phyloP scores from a whole-genome alignment of 2,329 filamentous ascomycete species.

The Fusarium gaditjirri region DNA sequence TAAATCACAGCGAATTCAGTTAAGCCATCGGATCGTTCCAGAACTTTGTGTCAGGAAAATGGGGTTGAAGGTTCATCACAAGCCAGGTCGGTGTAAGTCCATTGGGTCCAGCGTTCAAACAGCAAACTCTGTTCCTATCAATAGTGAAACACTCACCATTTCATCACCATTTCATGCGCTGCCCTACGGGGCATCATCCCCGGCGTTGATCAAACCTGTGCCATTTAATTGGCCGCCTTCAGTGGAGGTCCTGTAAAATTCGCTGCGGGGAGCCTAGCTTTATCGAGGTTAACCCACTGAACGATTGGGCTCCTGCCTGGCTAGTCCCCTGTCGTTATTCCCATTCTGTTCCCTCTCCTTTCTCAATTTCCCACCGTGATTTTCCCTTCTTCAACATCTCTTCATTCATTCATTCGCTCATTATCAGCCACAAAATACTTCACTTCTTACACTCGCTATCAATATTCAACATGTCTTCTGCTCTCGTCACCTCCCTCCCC shows the following conservation, averaged over 20 bases:
- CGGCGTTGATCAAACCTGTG: not conserved
- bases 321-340: not conserved
- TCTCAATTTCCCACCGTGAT: not conserved
- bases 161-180: not conserved
- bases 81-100: not conserved
- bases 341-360: conserved; percentile 5
- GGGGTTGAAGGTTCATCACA: not conserved
- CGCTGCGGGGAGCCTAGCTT: not conserved
- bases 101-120: not conserved
- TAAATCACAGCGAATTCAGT: not conserved
- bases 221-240: accelerated
- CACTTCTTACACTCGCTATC: not conserved
- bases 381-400: not conserved
- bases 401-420: not conserved
- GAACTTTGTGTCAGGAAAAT: not conserved
- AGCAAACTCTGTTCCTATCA: not conserved
- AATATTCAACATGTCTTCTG: conserved; percentile 1
- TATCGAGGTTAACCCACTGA: not conserved
- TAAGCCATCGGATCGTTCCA: accelerated
- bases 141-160: not conserved
- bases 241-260: not conserved
- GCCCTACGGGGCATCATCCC: not conserved
- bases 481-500: conserved; percentile 6
- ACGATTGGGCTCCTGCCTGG: not conserved
- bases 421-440: not conserved